Percentiles rank a stretch among this genome's conserved stretches.
Conservation (phyloP, 352 stramenopile genomes). For the Sclerospora graminicola region DNA sequence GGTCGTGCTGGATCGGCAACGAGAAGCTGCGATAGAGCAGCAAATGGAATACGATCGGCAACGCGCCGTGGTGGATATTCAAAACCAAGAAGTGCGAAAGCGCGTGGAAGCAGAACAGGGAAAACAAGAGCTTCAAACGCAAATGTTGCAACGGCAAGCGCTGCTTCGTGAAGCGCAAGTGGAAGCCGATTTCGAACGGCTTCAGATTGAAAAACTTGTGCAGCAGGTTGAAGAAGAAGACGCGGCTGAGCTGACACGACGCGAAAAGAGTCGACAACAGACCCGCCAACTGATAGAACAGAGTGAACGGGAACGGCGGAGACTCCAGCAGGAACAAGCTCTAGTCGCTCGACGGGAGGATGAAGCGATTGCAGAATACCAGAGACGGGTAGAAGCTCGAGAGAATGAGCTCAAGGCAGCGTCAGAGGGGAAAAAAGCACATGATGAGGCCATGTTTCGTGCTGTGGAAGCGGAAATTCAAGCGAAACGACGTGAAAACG, state of each 20-base stretch:
- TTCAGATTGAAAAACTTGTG: conserved; percentile 80
- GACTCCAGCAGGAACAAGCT: no score
- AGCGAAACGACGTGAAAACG: no score
- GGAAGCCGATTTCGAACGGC: conserved; percentile 68
- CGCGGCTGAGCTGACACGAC: conserved; percentile 48
- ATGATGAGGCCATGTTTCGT: no score
- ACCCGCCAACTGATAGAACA: conserved; percentile 48
- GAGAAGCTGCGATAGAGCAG: conserved; percentile 84
- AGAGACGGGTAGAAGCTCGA: no score
- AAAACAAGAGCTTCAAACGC: conserved; percentile 55
- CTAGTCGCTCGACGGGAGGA: no score
- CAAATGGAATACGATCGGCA: conserved; percentile 90
- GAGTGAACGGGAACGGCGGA: not conserved
- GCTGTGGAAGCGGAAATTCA: no score
- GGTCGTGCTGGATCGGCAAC: conserved; percentile 48
- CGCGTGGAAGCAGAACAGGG: conserved; percentile 58
- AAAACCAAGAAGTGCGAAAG: conserved; percentile 43
- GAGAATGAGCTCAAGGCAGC: no score
- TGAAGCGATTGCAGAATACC: no score
- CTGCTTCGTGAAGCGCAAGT: conserved; percentile 50
- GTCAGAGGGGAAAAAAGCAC: no score
- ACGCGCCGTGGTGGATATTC: conserved; percentile 57
- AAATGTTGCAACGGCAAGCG: conserved; percentile 63
- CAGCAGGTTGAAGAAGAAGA: conserved; percentile 83
- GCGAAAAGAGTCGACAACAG: conserved; percentile 42